Evolutionary conservation across 2,329 filamentous ascomycete genomes (phyloP).

Genomic region (Fusarium protoensiforme): DNA sequence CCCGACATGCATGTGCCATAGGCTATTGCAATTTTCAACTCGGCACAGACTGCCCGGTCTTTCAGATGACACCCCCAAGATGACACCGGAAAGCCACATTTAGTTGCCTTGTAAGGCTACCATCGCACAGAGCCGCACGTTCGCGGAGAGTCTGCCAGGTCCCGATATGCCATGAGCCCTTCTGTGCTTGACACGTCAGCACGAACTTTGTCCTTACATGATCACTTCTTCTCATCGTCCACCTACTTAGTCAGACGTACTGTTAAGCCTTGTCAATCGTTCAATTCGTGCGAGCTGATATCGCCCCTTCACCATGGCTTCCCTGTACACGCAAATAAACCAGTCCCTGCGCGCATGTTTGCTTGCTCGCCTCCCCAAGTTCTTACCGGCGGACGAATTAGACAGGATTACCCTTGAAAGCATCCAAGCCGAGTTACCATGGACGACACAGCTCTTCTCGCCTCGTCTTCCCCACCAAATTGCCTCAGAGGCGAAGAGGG

Average conservation of each 20-base stretch:
- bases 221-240: background rate
- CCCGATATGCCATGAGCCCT: background rate
- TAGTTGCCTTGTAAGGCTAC: background rate
- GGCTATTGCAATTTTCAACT: background rate
- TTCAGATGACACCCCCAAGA: background rate
- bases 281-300: background rate
- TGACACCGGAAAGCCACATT: background rate
- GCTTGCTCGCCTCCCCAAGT: background rate
- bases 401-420: background rate
- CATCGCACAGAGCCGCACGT: background rate
- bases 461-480: background rate
- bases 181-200: background rate
- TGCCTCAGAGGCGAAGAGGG: background rate
- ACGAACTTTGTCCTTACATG: background rate
- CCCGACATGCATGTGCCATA: background rate
- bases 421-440: background rate
- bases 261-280: background rate
- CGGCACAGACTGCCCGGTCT: background rate
- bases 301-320: background rate
- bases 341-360: background rate
- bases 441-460: fast-evolving
- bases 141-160: background rate
- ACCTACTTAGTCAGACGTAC: background rate
- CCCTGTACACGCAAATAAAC: background rate
- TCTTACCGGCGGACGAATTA: background rate